phyloP scores from a whole-genome alignment of 2,329 filamentous ascomycete species.

The Elsinoe perseae region DNA sequence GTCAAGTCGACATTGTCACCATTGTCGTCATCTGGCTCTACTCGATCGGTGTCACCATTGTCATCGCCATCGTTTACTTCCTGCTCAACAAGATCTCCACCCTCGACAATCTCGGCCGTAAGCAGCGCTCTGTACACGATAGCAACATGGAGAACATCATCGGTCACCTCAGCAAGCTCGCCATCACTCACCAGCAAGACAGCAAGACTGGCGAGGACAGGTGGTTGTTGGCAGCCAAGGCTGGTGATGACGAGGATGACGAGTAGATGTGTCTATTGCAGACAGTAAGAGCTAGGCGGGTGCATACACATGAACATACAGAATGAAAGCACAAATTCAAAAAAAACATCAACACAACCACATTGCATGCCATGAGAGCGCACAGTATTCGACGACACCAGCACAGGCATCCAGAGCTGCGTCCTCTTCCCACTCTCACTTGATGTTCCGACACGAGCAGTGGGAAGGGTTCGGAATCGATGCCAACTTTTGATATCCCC shows the following conservation, averaged over 20 bases:
- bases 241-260: conserved; percentile 41
- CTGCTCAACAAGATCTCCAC: conserved; percentile 51
- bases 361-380: conserved; percentile 12
- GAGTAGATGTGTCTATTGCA: conserved; percentile 31
- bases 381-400: conserved; percentile 6
- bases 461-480: conserved; percentile 5
- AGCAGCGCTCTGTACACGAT: conserved; percentile 54
- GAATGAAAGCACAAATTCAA: conserved; percentile 11
- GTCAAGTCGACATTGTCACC: conserved; percentile 55
- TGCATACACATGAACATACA: conserved; percentile 16
- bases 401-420: conserved; percentile 8
- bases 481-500: conserved; percentile 16
- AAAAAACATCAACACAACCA: conserved; percentile 4
- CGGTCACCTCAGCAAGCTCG: conserved; percentile 56
- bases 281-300: conserved; percentile 7
- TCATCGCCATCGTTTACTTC: conserved; percentile 59
- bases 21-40: conserved; percentile 59
- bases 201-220: conserved; percentile 38
- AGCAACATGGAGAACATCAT: conserved; percentile 61
- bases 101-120: conserved; percentile 56
- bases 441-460: neutral
- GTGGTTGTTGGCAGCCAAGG: conserved; percentile 40
- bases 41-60: conserved; percentile 58
- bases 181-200: conserved; percentile 51
- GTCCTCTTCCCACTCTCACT: neutral